phyloP scores from a whole-genome alignment of 192 early-diverging fungal genomes.

The Mortierella alpina region DNA sequence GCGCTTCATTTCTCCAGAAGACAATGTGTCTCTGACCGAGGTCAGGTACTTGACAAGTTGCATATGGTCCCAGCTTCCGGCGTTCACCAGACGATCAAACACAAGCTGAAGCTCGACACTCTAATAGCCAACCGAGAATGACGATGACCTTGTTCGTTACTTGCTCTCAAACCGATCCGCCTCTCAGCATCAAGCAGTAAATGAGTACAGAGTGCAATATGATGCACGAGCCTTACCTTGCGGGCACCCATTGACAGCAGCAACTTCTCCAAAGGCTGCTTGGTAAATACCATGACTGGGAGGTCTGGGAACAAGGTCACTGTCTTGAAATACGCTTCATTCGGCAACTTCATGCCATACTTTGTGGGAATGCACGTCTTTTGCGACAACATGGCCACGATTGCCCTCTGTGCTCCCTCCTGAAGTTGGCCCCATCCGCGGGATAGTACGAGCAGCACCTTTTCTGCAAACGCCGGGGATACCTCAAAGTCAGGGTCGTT shows the following conservation, averaged over 20 bases:
- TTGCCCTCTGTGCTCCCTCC: constrained; percentile 32
- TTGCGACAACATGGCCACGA: constrained; percentile 36
- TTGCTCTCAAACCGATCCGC: no score
- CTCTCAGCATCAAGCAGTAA: no score
- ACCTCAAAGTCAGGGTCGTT: constrained; percentile 58
- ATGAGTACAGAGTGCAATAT: background rate
- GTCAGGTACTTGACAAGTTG: constrained; percentile 88
- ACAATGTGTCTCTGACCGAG: constrained; percentile 72
- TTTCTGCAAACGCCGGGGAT: constrained; percentile 73
- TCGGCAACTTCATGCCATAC: constrained; percentile 72
- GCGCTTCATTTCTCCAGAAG: constrained; percentile 65
- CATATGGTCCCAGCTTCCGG: constrained; percentile 86
- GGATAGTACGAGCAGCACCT: constrained; percentile 66
- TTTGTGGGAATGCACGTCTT: constrained; percentile 79
- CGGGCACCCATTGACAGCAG: constrained; percentile 80
- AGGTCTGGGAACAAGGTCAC: constrained; percentile 89
- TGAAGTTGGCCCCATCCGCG: constrained; percentile 57
- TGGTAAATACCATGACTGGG: constrained; percentile 74
- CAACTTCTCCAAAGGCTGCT: constrained; percentile 64
- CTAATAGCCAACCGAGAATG: constrained; percentile 23
- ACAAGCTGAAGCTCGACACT: constrained; percentile 88
- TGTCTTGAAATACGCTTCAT: constrained; percentile 79
- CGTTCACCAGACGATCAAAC: constrained; percentile 79
- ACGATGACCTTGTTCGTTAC: no score
- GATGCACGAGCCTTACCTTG: constrained; percentile 58